Evolutionary conservation across 2,329 filamentous ascomycete genomes (phyloP), one percentile per base, ranked within the genome.

Genomic region (Ophidiomyces ophidiicola): DNA sequence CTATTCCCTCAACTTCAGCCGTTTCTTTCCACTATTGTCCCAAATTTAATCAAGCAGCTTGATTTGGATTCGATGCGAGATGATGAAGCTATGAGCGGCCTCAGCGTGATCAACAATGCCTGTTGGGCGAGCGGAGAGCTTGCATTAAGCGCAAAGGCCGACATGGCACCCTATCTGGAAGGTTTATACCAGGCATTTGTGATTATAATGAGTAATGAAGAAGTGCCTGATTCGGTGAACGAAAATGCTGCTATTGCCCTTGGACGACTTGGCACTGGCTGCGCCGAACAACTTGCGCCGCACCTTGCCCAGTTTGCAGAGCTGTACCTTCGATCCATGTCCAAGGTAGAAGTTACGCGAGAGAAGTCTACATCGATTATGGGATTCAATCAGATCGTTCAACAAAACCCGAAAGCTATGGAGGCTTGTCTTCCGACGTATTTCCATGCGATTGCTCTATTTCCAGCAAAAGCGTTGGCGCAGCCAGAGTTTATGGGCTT

Each of bases 111-210:
- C 44, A 98, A 96, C 71, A 98, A 98, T 56, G 88, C 90, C 15
- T 96, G 88, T 64, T 98, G 90, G 90, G 92, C 87, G 5, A 79
- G 78, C 17, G 90, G 90, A 29, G 90, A 98, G 65, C 90, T 96
- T 45, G 77, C 86, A 11, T 78, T 94, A 59, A 78, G 84, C 56
- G 75, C 78, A 48, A 76, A 78, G 45, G 66, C 69, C 20, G 76
- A 72, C 39, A 82, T 94, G 75, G 71, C 71, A 1, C 80, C 80
- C 1, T 94, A 81, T 56, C 73, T 86, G 6, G 77, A 82, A 15
- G 74, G 81, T 45, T 67, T 98, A 11, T 77, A 93, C 43, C 72
- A 80, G 45, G 77, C 81, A 26, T 75, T 92, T 19, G 73, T 85
- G 26, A 74, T 80, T 39, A 94, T 96, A 50, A 76, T 96, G 50